A percentile compares a stretch with the other conserved stretches of the same genome.
These are phyloP conservation scores for Carex cristatella DNA, from an alignment of 176 grass and related monocot genomes.

Conservation along the genomic window DNA sequence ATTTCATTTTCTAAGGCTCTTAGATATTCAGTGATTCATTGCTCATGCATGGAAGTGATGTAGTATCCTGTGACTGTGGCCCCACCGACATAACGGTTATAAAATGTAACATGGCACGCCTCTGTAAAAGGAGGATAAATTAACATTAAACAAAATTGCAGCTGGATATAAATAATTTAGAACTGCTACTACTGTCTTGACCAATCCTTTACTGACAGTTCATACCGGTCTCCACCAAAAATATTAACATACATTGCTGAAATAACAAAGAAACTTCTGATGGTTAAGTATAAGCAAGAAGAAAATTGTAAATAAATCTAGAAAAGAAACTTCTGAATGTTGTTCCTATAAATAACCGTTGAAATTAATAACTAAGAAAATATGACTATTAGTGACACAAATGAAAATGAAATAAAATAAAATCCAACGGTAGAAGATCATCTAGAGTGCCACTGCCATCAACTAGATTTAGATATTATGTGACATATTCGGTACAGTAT, in stretches of 20 bases:
- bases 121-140: neutral
- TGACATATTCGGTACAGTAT: no score
- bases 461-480: no score
- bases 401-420: no score
- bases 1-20: neutral
- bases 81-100: neutral
- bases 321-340: neutral
- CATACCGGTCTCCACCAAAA: neutral
- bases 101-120: neutral
- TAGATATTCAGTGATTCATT: neutral
- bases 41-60: neutral
- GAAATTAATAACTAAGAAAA: no score
- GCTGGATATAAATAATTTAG: neutral
- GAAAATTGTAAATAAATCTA: neutral
- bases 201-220: neutral
- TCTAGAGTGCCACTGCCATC: no score
- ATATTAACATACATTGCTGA: neutral
- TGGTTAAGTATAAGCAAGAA: neutral
- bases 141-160: neutral
- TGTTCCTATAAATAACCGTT: no score
- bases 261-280: neutral
- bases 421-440: no score
- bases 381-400: no score
- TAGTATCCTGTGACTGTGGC: neutral
- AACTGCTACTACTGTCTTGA: neutral